These are phyloP conservation scores for Paracoccidioides brasiliensis DNA, from an alignment of 2,329 filamentous ascomycete species.

Conservation along the genomic window DNA sequence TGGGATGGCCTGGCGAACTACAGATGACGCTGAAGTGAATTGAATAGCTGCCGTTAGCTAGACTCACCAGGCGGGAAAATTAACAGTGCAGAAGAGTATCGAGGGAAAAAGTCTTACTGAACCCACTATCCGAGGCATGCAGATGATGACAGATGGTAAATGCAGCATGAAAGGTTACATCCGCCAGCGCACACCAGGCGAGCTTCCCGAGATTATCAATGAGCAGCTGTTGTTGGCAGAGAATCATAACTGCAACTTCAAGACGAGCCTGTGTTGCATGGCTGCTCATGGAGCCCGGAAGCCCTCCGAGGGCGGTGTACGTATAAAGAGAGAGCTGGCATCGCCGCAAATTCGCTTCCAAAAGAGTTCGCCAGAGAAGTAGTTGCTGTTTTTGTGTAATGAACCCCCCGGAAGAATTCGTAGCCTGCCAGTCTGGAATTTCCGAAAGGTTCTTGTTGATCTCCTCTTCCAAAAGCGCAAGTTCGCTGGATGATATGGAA, in stretches of 20 bases:
- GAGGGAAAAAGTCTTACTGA: constrained; percentile 12
- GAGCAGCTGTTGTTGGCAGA: constrained; percentile 24
- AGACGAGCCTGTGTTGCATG: constrained; percentile 24
- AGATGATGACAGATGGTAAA: constrained; percentile 27
- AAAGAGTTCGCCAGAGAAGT: constrained; percentile 20
- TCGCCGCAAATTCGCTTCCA: constrained; percentile 25
- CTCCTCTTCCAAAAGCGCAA: constrained; percentile 28
- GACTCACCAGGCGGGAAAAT: not conserved
- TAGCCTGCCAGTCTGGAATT: constrained; percentile 21
- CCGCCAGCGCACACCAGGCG: constrained; percentile 23
- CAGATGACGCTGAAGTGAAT: constrained; percentile 6
- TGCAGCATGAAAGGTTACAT: constrained; percentile 27
- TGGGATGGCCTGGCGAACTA: constrained; percentile 8
- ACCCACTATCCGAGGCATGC: constrained; percentile 15
- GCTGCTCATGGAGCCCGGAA: constrained; percentile 20
- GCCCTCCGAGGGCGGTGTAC: constrained; percentile 25
- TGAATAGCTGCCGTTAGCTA: not conserved
- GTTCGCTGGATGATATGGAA: constrained; percentile 23
- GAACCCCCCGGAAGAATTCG: constrained; percentile 11
- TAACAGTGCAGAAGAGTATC: not conserved
- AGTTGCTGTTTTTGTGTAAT: constrained; percentile 19
- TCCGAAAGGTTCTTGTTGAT: constrained; percentile 22
- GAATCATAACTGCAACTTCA: constrained; percentile 25
- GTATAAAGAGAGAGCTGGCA: constrained; percentile 28
- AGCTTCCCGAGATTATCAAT: constrained; percentile 20